Percentiles rank a stretch among this genome's conserved stretches.
Conservation (phyloP, 768 basidiomycete species). For the Rhodotorula kratochvilovae region DNA sequence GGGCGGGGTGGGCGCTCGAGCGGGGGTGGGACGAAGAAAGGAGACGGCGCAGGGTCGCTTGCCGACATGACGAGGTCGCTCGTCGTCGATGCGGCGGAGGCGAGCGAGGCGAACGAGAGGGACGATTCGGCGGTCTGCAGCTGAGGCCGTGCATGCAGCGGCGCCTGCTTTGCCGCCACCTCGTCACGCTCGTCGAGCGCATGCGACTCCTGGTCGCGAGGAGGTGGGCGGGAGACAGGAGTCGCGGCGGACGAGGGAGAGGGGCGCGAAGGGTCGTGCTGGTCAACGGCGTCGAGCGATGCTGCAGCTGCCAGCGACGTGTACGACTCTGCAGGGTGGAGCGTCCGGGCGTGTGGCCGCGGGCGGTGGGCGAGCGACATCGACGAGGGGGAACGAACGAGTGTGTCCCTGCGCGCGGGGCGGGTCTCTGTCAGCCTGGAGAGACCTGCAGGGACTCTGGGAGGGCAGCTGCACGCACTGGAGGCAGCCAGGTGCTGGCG, state of each 20-base stretch:
- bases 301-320: background rate
- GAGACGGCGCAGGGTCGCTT: background rate
- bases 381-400: background rate
- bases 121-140: background rate
- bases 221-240: too few relatives aligned
- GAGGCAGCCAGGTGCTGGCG: constrained; percentile 1
- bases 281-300: background rate
- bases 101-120: constrained; percentile 1
- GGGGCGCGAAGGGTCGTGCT: background rate
- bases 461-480: background rate
- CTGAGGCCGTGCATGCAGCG: background rate
- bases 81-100: constrained; percentile 1
- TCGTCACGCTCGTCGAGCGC: background rate
- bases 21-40: constrained; percentile 18
- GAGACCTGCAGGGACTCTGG: background rate
- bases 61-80: constrained; percentile 20
- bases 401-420: background rate
- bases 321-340: background rate
- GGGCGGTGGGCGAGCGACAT: background rate
- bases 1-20: background rate
- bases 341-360: background rate
- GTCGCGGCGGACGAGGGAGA: background rate
- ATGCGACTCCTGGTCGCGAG: too few relatives aligned
- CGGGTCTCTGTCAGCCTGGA: background rate
- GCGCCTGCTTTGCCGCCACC: background rate